phyloP scores from a whole-genome alignment of 768 basidiomycete genomes.

The Chalciporus pseudorubinellus region DNA sequence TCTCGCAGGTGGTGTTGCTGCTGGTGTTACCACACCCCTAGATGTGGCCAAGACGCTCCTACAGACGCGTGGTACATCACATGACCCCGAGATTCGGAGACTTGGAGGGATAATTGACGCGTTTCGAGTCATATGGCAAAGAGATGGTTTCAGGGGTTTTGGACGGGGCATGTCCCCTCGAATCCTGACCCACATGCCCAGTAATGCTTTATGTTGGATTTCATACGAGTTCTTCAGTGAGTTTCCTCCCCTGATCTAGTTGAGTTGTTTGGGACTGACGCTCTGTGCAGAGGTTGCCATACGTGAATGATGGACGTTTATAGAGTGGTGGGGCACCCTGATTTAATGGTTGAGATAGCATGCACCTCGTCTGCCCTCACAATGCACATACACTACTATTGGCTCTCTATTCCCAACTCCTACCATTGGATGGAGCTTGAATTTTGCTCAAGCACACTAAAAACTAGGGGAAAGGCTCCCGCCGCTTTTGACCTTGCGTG shows the following conservation, averaged over 20 bases:
- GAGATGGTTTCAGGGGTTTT: conserved; percentile 86
- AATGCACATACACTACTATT: conserved; percentile 18
- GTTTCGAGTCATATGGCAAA: conserved; percentile 79
- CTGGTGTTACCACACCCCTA: conserved; percentile 92
- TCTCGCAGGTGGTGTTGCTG: conserved; percentile 89
- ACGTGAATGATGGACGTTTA: conserved; percentile 37
- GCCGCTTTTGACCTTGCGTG: too few species aligned
- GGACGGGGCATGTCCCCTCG: conserved; percentile 85
- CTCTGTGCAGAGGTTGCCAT: conserved; percentile 57
- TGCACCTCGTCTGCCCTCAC: neutral
- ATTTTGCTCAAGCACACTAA: too few species aligned
- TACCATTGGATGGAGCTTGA: neutral
- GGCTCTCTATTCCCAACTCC: neutral
- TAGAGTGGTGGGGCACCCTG: conserved; percentile 16
- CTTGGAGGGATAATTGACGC: conserved; percentile 86
- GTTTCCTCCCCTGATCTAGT: conserved; percentile 34
- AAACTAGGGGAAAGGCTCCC: too few species aligned
- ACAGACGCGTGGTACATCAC: conserved; percentile 91
- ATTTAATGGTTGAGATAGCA: conserved; percentile 6
- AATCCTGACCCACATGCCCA: conserved; percentile 93
- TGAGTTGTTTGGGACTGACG: conserved; percentile 4
- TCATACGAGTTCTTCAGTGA: conserved; percentile 98
- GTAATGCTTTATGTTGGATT: conserved; percentile 95
- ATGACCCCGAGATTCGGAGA: conserved; percentile 79
- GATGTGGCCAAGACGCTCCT: conserved; percentile 98